Conservation (phyloP, 2,329 filamentous ascomycete species). For the Ophiostoma sp. region DNA sequence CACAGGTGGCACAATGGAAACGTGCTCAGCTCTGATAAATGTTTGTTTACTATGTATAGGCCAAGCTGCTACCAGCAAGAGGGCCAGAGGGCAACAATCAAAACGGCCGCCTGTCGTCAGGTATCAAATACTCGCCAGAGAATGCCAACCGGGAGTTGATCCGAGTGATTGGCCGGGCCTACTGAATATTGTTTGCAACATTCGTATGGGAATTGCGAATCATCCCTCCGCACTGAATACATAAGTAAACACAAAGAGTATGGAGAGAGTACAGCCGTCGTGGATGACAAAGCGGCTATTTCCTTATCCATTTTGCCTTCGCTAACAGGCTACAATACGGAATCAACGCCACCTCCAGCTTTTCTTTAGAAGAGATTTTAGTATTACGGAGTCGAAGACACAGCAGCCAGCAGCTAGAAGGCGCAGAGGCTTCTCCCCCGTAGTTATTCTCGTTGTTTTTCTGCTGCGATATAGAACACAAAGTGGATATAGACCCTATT, state of each 20-base stretch:
- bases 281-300: slow-evolving; percentile 2
- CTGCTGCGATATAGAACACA: not conserved
- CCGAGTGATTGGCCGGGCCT: slow-evolving; percentile 9
- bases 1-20: not conserved
- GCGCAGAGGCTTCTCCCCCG: not conserved
- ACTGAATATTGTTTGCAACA: not conserved
- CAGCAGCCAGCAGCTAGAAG: not conserved
- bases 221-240: not conserved
- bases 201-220: not conserved
- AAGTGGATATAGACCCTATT: slow-evolving; percentile 7
- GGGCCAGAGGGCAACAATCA: not conserved
- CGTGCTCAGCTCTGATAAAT: not conserved
- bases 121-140: not conserved
- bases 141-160: not conserved
- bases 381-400: not conserved
- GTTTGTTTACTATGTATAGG: not conserved
- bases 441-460: slow-evolving; percentile 11
- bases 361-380: slow-evolving; percentile 1
- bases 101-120: not conserved
- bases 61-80: not conserved
- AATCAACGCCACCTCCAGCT: slow-evolving; percentile 1
- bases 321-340: not conserved
- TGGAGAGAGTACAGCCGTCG: not conserved
- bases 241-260: too few relatives aligned
- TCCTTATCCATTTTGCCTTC: slow-evolving; percentile 10